phyloP scores from a whole-genome alignment of 1,284 basidiomycete species.

The Cystobasidiaceae sp. region DNA sequence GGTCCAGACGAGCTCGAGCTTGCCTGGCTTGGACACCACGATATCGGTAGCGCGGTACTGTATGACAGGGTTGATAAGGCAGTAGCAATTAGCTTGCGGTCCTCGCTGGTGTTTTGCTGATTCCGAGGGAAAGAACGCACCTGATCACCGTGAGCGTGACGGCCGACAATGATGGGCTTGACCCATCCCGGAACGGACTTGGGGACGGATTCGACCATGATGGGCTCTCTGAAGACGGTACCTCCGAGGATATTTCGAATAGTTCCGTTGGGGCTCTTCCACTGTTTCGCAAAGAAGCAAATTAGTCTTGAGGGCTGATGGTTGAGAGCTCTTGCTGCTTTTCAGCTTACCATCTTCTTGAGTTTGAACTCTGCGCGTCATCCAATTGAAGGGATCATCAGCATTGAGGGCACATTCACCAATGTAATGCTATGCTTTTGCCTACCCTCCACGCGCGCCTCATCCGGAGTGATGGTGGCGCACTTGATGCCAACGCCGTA shows the following conservation, averaged over 20 bases:
- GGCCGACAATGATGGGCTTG: slow-evolving; percentile 93
- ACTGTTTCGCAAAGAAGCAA: slow-evolving; percentile 43
- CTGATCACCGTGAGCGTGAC: slow-evolving; percentile 96
- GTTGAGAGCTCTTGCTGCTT: neutral
- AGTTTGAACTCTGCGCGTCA: slow-evolving; percentile 77
- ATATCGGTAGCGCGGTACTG: slow-evolving; percentile 88
- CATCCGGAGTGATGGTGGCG: slow-evolving; percentile 97
- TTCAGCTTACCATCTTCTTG: slow-evolving; percentile 71
- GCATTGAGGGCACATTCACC: slow-evolving; percentile 37
- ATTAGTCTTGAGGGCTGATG: neutral
- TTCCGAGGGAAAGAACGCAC: slow-evolving; percentile 47
- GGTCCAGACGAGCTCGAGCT: slow-evolving; percentile 80
- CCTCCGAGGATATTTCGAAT: slow-evolving; percentile 92
- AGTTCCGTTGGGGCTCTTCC: slow-evolving; percentile 90
- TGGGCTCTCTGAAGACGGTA: slow-evolving; percentile 98
- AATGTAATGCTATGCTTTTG: slow-evolving; percentile 7
- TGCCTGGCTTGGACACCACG: slow-evolving; percentile 78
- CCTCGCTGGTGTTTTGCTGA: neutral
- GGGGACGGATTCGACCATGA: slow-evolving; percentile 84
- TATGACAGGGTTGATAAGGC: neutral
- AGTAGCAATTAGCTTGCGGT: neutral
- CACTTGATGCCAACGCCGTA: slow-evolving; percentile 93
- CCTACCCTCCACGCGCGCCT: slow-evolving; percentile 68
- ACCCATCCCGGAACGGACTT: slow-evolving; percentile 93
- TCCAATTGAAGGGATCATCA: neutral